These are phyloP conservation scores for Gonapodya prolifera DNA, from an alignment of 192 early-diverging fungal species.

Conservation along the genomic window DNA sequence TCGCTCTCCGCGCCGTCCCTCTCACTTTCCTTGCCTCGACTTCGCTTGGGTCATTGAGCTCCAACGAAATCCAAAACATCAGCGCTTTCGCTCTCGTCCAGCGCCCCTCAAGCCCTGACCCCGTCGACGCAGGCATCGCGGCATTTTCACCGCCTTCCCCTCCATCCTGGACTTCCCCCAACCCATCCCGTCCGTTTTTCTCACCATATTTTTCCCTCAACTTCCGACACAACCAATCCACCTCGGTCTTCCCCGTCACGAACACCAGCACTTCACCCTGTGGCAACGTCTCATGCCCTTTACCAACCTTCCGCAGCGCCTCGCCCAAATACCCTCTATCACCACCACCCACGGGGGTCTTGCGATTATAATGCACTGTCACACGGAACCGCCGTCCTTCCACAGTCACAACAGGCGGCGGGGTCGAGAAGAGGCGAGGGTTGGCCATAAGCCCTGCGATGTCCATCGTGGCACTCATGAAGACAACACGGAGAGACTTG, in stretches of 20 bases:
- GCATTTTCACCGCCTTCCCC: too few relatives aligned
- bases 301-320: slow-evolving; percentile 79
- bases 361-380: slow-evolving; percentile 81
- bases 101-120: not conserved
- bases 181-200: too few relatives aligned
- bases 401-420: slow-evolving; percentile 82
- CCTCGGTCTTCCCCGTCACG: slow-evolving; percentile 89
- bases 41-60: too few relatives aligned
- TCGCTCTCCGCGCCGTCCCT: too few relatives aligned
- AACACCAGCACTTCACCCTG: slow-evolving; percentile 90
- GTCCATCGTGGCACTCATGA: slow-evolving; percentile 98
- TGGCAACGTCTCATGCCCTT: slow-evolving; percentile 88
- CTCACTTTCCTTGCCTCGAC: not conserved
- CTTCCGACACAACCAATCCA: slow-evolving; percentile 60
- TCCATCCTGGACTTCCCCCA: not conserved
- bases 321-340: slow-evolving; percentile 84
- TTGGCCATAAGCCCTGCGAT: slow-evolving; percentile 91
- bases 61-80: too few relatives aligned
- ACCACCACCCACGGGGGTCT: slow-evolving; percentile 55
- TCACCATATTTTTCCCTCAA: slow-evolving; percentile 60
- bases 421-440: slow-evolving; percentile 47
- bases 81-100: not conserved
- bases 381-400: slow-evolving; percentile 86
- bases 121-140: too few relatives aligned
- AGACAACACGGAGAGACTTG: slow-evolving; percentile 78